A percentile compares a stretch with the other conserved stretches of the same genome.
Conservation (phyloP, 305 asterid species). For the Fraxinus paxiana region DNA sequence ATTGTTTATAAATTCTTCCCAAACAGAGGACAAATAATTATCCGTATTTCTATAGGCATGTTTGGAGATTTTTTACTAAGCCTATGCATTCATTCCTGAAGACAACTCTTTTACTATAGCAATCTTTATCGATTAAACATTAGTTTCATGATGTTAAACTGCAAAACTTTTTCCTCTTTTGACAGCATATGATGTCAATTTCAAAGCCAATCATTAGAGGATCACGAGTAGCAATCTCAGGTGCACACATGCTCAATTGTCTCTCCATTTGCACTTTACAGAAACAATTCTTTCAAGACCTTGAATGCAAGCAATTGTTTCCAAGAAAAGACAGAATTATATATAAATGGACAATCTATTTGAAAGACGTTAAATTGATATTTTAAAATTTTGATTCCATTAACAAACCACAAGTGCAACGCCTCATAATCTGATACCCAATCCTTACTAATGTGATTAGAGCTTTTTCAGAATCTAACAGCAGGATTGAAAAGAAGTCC, state of each 20-base stretch:
- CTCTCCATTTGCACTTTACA: background rate
- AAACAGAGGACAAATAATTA: background rate
- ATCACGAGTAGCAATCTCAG: background rate
- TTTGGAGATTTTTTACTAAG: background rate
- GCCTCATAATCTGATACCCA: background rate
- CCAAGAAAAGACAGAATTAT: background rate
- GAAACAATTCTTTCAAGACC: conserved; percentile 5
- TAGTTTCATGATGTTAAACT: background rate
- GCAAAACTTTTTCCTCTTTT: background rate
- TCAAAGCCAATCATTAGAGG: conserved; percentile 1
- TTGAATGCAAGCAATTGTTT: background rate
- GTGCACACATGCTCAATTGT: background rate
- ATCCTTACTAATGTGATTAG: background rate
- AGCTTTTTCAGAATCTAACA: background rate
- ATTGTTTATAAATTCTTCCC: background rate
- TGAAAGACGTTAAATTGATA: background rate
- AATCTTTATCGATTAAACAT: background rate
- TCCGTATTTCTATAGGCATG: background rate
- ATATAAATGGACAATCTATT: background rate
- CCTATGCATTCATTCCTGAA: background rate
- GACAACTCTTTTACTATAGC: background rate
- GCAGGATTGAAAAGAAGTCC: background rate
- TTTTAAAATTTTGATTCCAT: background rate
- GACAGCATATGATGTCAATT: background rate
- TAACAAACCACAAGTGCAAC: background rate